Evolutionary conservation across 345 rosid genomes (phyloP).

Genomic region (Theobroma cacao): DNA sequence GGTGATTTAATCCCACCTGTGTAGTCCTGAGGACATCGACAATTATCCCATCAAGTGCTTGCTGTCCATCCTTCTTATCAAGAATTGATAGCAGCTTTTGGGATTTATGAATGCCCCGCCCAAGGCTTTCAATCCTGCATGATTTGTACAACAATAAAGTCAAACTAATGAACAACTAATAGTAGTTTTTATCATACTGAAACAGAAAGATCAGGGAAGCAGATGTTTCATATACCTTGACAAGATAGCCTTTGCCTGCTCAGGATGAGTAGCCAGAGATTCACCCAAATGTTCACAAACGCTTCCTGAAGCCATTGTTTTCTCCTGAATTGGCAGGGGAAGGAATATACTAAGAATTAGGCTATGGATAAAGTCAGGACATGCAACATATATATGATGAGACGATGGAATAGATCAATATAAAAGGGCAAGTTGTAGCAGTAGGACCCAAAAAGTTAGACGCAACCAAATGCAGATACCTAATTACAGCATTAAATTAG

Average conservation of each 20-base stretch:
- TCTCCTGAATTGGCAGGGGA: not conserved
- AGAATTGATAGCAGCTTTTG: constrained; percentile 66
- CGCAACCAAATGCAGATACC: not conserved
- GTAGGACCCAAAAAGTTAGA: not conserved
- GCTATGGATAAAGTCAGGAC: not conserved
- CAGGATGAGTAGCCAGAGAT: constrained; percentile 61
- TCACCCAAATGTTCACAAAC: constrained; percentile 75
- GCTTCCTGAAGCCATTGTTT: constrained; percentile 25
- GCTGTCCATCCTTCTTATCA: constrained; percentile 36
- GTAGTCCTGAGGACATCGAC: constrained; percentile 61
- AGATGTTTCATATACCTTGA: constrained; percentile 48
- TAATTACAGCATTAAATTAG: not conserved
- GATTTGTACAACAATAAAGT: not conserved
- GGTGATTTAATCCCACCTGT: constrained; percentile 41
- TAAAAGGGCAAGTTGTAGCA: not conserved
- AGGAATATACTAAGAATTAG: not conserved
- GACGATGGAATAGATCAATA: not conserved
- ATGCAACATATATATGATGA: too few species aligned
- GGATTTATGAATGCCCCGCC: constrained; percentile 73
- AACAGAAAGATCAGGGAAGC: not conserved
- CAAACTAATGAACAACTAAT: not conserved
- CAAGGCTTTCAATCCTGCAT: constrained; percentile 67
- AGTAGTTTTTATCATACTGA: not conserved
- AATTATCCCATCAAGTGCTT: constrained; percentile 59
- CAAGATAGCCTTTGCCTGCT: constrained; percentile 68